Evolutionary conservation across 164 flowering plant species (phyloP).

Genomic region (Platanus orientalis): DNA sequence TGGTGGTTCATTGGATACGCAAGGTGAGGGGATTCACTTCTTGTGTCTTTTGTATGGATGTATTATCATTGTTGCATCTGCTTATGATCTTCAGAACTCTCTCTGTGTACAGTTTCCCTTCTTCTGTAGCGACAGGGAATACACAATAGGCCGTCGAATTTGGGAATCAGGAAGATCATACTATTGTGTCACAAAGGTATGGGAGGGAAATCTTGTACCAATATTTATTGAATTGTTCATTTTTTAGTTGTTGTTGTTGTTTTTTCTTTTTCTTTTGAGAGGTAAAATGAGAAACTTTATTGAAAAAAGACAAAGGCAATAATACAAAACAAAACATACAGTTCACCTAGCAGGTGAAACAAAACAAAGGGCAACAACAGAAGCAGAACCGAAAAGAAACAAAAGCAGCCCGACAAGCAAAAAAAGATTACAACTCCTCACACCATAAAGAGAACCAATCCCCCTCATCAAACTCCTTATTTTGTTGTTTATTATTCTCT

Average conservation of each 20-base stretch:
- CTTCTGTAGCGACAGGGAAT: constrained; percentile 75
- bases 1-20: constrained; percentile 75
- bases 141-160: constrained; percentile 65
- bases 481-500: background rate
- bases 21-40: constrained; percentile 35
- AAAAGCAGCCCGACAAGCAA: too few species aligned
- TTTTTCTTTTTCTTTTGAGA: too few species aligned
- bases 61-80: constrained; percentile 7
- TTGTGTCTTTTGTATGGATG: constrained; percentile 6
- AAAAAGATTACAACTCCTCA: too few species aligned
- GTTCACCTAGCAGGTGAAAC: too few species aligned
- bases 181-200: constrained; percentile 79
- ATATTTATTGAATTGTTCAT: constrained; percentile 1
- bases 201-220: background rate
- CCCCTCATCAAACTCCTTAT: too few species aligned
- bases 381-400: too few species aligned
- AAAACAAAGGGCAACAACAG: too few species aligned
- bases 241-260: too few species aligned
- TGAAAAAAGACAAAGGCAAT: too few species aligned
- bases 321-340: too few species aligned
- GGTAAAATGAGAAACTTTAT: too few species aligned
- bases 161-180: constrained; percentile 55
- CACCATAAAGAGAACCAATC: too few species aligned
- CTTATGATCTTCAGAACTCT: constrained; percentile 10
- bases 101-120: constrained; percentile 58